Percentiles rank a stretch among this genome's conserved stretches.
Evolutionary conservation across 179 eudicot species (phyloP).

Genomic region (Amaranthus tricolor): DNA sequence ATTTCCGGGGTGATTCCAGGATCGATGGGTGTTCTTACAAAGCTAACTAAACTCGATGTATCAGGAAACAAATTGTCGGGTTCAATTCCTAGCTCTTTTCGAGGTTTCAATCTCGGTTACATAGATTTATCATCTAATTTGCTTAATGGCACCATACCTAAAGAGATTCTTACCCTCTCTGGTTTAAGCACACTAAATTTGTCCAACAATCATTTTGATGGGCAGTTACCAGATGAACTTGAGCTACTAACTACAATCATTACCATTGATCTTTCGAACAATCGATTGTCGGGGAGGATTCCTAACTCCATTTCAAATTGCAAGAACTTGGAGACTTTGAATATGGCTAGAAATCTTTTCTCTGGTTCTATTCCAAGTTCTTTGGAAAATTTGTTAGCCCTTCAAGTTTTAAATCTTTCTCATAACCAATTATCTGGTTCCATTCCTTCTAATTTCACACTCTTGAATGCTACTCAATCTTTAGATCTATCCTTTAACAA

Average conservation of each 20-base stretch:
- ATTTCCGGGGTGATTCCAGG: constrained; percentile 22
- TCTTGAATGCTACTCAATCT: constrained; percentile 15
- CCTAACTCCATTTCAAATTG: constrained; percentile 28
- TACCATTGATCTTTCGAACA: constrained; percentile 25
- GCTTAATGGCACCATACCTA: constrained; percentile 52
- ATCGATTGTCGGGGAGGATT: constrained; percentile 25
- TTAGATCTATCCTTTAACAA: constrained; percentile 26
- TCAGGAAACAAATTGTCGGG: constrained; percentile 18
- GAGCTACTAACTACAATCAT: constrained; percentile 10
- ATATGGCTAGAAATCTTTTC: constrained; percentile 21
- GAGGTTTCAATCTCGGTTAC: constrained; percentile 10
- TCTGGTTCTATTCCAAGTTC: constrained; percentile 30
- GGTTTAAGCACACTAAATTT: constrained; percentile 30
- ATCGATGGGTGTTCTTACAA: constrained; percentile 15
- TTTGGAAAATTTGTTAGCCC: constrained; percentile 18
- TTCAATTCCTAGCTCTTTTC: constrained; percentile 9
- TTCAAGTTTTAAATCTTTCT: constrained; percentile 25
- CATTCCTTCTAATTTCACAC: constrained; percentile 20
- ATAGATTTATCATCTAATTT: constrained; percentile 53
- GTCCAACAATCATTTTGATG: constrained; percentile 24
- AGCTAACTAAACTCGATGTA: constrained; percentile 25
- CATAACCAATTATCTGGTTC: constrained; percentile 22
- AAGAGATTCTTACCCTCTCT: constrained; percentile 33
- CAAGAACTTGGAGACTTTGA: constrained; percentile 29
- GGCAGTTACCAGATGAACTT: constrained; percentile 27